Evolutionary conservation across 257 asterid species (phyloP), one percentile per base, ranked within the genome.

Genomic region (Osmanthus fragrans): DNA sequence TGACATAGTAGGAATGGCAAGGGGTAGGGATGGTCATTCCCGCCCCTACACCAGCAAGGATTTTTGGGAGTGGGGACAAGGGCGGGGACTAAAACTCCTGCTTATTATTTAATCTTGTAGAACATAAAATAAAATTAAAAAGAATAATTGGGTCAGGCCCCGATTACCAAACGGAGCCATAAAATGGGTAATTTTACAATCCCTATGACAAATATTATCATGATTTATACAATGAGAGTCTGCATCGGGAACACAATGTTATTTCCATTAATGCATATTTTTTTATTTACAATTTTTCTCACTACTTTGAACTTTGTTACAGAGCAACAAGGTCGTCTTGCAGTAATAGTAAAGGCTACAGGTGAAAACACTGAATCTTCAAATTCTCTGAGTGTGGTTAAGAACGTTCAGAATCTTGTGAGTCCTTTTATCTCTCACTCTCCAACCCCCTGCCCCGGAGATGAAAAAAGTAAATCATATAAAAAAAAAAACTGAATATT

Each of bases 401-500:
- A 94, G 80, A 88, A 91, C 68, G 82, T 92, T 42, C 93, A 86
- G 82, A 81, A 82, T 87, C 71, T 85, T 79, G 98, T 94, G 88
- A 90, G 96, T 87, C 21, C 77, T 77, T 12, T 63, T 1, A 63
- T 63, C 69, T 60, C 68, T 60, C 16, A 23, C 27, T 56, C 65
- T 54, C 23, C 12, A 54, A 54, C 10, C 64, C 64, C 64, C 64
- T 16, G 13, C 19, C 18, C 68, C 7, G 8, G 16, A 6, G n/a
- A 18, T 4, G 1, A 19, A 60, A 23, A 13, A 60, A 23, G 23
- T 2, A 25, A 54, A 6, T 54, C 65, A 56, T n/a, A n/a, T 56
- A 3, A 3, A 19, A 18, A 3, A 19, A 18, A 47, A 47, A 47
- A 45, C 51, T 47, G 21, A 4, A 3, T 47, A 4, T 47, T 45